A percentile compares a stretch with the other conserved stretches of the same genome.
phyloP scores from a whole-genome alignment of 176 grass and related monocot species.

The Pontederia crassipes region DNA sequence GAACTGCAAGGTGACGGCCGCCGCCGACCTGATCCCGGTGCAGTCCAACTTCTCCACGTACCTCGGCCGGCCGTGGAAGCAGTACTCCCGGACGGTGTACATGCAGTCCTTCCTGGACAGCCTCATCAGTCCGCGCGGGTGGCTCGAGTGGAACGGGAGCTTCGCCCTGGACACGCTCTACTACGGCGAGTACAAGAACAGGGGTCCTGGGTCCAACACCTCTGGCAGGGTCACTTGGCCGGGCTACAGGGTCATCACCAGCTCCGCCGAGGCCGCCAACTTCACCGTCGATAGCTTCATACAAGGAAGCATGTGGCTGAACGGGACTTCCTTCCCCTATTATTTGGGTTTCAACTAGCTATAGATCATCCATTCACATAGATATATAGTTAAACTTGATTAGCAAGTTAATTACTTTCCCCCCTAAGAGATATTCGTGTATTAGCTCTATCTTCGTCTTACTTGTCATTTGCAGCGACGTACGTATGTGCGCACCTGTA shows the following conservation, averaged over 20 bases:
- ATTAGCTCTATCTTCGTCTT: no score
- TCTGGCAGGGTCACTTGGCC: constrained; percentile 48
- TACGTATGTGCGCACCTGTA: no score
- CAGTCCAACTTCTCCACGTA: constrained; percentile 34
- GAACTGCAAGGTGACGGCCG: constrained; percentile 65
- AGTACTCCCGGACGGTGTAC: constrained; percentile 63
- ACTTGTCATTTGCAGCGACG: no score
- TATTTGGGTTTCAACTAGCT: constrained; percentile 27
- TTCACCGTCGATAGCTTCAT: constrained; percentile 62
- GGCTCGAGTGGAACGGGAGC: constrained; percentile 70
- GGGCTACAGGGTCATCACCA: constrained; percentile 49
- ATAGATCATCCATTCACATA: no score
- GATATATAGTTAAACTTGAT: no score
- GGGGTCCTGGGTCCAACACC: constrained; percentile 36
- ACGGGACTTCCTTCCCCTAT: constrained; percentile 44
- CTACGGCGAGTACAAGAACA: constrained; percentile 84
- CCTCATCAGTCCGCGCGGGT: constrained; percentile 38
- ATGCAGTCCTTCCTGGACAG: constrained; percentile 55
- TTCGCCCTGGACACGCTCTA: constrained; percentile 82
- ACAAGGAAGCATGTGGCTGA: constrained; percentile 64
- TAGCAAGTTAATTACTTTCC: no score
- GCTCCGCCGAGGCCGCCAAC: constrained; percentile 39
- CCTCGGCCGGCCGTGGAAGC: constrained; percentile 34
- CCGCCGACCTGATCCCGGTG: constrained; percentile 51
- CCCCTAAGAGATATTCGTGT: no score